Evolutionary conservation across 2,329 filamentous ascomycete genomes (phyloP).

Genomic region (Trichoderma citrinoviride): DNA sequence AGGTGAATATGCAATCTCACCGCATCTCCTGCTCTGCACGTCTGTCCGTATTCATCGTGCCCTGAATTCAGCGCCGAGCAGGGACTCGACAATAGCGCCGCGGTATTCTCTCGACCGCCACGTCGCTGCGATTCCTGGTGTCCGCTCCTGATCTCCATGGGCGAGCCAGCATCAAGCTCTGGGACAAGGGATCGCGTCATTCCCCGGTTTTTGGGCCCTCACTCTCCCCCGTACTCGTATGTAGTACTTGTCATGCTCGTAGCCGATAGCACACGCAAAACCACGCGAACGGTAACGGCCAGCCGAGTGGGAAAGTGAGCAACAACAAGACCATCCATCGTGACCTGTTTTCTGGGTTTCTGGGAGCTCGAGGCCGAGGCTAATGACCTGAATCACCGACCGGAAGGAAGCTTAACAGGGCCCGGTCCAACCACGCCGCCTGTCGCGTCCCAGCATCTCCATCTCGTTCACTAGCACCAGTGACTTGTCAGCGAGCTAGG

Average conservation of each 20-base stretch:
- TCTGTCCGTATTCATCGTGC: background rate
- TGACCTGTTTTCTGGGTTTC: slow-evolving; percentile 11
- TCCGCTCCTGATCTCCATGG: slow-evolving; percentile 5
- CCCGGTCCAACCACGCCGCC: slow-evolving; percentile 11
- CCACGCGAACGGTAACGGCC: slow-evolving; percentile 15
- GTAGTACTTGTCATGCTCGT: background rate
- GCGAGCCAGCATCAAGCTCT: slow-evolving; percentile 6
- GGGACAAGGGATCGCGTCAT: slow-evolving; percentile 15
- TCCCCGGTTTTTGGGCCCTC: slow-evolving; percentile 8
- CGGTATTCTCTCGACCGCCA: slow-evolving; percentile 1
- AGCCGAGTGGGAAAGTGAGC: background rate
- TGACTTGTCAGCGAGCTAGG: slow-evolving; percentile 12
- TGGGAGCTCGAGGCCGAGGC: slow-evolving; percentile 1
- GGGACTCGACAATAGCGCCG: slow-evolving; percentile 2
- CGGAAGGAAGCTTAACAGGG: slow-evolving; percentile 20
- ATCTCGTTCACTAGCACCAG: background rate
- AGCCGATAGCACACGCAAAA: background rate
- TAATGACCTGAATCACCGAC: slow-evolving; percentile 15
- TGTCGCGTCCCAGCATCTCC: slow-evolving; percentile 7
- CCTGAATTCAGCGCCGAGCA: slow-evolving; percentile 15
- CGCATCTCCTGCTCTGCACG: background rate
- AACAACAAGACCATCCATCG: slow-evolving; percentile 12
- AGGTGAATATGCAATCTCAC: background rate
- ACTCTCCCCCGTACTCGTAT: background rate
- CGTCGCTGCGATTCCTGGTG: background rate